Evolutionary conservation across 1,139 yeast species (phyloP).

Genomic region (Saccharomyces pastorianus): DNA sequence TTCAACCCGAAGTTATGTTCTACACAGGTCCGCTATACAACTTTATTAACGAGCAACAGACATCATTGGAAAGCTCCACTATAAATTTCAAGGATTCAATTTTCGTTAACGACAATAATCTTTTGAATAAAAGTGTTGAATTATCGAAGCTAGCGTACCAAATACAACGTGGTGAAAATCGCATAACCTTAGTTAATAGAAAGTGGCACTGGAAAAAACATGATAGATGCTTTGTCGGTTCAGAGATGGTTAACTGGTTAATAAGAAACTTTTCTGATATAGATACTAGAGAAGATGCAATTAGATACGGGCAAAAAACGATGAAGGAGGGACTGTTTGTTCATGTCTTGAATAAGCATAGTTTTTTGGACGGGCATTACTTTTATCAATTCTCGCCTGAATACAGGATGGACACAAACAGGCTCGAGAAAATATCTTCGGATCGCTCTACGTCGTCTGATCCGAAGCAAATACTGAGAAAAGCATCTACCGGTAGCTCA

Average conservation of each 20-base stretch:
- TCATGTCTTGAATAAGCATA: slow-evolving; percentile 79
- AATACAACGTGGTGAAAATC: slow-evolving; percentile 53
- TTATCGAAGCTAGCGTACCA: slow-evolving; percentile 52
- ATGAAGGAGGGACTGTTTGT: slow-evolving; percentile 65
- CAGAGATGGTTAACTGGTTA: slow-evolving; percentile 80
- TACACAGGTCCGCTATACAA: slow-evolving; percentile 80
- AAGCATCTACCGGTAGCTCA: slow-evolving; percentile 6
- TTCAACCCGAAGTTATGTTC: slow-evolving; percentile 68
- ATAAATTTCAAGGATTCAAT: slow-evolving; percentile 31
- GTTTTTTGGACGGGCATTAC: slow-evolving; percentile 85
- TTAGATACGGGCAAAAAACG: slow-evolving; percentile 63
- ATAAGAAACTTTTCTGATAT: slow-evolving; percentile 72
- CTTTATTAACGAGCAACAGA: slow-evolving; percentile 46
- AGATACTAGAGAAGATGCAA: slow-evolving; percentile 74
- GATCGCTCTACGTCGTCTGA: slow-evolving; percentile 2
- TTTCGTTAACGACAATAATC: slow-evolving; percentile 29
- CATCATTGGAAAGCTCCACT: slow-evolving; percentile 15
- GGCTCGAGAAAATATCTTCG: slow-evolving; percentile 7
- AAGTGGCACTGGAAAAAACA: slow-evolving; percentile 87
- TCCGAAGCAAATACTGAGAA: slow-evolving; percentile 1
- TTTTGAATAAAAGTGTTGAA: slow-evolving; percentile 37
- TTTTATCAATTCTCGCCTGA: slow-evolving; percentile 68
- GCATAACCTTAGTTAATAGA: slow-evolving; percentile 58
- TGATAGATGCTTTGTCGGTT: slow-evolving; percentile 72
- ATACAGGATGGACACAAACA: slow-evolving; percentile 31